Evolutionary conservation across 192 early-diverging fungal species (phyloP).

Genomic region (Thoreauomyces humboldtii): DNA sequence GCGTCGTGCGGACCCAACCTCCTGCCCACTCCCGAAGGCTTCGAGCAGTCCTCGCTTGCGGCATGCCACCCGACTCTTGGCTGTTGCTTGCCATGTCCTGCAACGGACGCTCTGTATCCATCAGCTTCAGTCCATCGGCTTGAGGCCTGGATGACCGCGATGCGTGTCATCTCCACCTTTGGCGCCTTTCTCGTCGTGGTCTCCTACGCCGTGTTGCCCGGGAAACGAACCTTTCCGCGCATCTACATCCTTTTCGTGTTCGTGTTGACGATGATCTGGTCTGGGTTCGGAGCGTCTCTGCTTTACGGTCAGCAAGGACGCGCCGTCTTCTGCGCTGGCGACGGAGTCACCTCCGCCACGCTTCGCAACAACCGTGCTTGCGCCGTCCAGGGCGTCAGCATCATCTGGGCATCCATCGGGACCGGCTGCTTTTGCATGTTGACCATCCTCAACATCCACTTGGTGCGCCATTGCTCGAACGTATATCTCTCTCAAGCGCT

Average conservation of each 20-base stretch:
- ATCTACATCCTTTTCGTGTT: conserved; percentile 18
- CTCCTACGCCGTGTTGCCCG: conserved; percentile 27
- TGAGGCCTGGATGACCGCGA: not conserved
- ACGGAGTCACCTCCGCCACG: conserved; percentile 1
- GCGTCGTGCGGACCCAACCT: conserved; percentile 9
- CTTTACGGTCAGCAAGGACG: conserved; percentile 8
- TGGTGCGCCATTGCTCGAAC: too few species aligned
- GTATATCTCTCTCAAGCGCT: too few species aligned
- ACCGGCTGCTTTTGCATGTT: conserved; percentile 5
- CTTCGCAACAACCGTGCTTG: not conserved
- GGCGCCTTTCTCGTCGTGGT: conserved; percentile 17
- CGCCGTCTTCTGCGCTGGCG: conserved; percentile 9
- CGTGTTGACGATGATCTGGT: conserved; percentile 1
- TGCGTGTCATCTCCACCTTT: conserved; percentile 15
- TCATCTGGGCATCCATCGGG: conserved; percentile 2
- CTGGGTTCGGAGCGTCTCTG: not conserved
- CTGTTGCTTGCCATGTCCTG: conserved; percentile 27
- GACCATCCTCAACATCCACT: conserved; percentile 19
- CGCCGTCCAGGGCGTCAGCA: conserved; percentile 12
- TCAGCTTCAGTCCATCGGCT: not conserved
- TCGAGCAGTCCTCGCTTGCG: not conserved
- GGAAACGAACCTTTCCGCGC: conserved; percentile 19
- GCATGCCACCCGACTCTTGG: not conserved
- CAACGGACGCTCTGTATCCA: conserved; percentile 14
- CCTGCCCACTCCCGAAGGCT: not conserved